phyloP scores from a whole-genome alignment of 2,329 filamentous ascomycete genomes.

The Hypoxylon sp. region DNA sequence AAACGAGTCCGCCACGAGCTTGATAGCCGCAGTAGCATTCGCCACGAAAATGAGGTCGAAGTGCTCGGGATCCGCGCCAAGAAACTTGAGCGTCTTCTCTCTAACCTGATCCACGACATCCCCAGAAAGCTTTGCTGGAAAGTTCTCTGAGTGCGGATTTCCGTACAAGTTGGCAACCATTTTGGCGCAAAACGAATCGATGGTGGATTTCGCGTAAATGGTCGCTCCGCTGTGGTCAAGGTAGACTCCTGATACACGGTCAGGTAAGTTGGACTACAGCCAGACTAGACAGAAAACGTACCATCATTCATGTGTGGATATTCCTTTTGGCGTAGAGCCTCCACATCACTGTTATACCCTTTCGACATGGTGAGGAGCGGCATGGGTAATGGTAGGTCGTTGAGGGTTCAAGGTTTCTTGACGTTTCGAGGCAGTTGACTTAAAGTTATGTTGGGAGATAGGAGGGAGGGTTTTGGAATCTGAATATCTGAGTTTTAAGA shows the following conservation, averaged over 20 bases:
- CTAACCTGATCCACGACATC: slow-evolving; percentile 69
- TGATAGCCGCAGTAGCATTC: slow-evolving; percentile 92
- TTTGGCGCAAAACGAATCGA: slow-evolving; percentile 67
- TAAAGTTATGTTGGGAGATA: slow-evolving; percentile 12
- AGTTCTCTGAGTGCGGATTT: slow-evolving; percentile 76
- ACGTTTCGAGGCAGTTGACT: slow-evolving; percentile 14
- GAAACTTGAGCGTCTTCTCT: slow-evolving; percentile 66
- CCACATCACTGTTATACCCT: slow-evolving; percentile 54
- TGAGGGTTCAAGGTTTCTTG: slow-evolving; percentile 2
- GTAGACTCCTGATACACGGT: slow-evolving; percentile 61
- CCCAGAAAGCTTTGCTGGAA: slow-evolving; percentile 69
- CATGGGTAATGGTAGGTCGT: slow-evolving; percentile 33
- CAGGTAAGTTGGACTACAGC: slow-evolving; percentile 23
- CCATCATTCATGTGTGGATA: slow-evolving; percentile 60
- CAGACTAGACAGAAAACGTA: slow-evolving; percentile 39
- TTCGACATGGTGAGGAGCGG: slow-evolving; percentile 44
- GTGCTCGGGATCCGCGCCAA: slow-evolving; percentile 69
- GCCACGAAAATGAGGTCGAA: slow-evolving; percentile 84
- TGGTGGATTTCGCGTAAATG: slow-evolving; percentile 69
- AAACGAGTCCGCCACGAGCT: slow-evolving; percentile 73
- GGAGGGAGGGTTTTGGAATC: background rate
- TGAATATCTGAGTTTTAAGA: slow-evolving; percentile 4
- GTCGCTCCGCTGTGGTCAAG: slow-evolving; percentile 71
- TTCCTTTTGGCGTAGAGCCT: slow-evolving; percentile 56
- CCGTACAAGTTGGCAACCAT: slow-evolving; percentile 72